A percentile compares a stretch with the other conserved stretches of the same genome.
These are phyloP conservation scores for Globisporangium ultimum DNA, from an alignment of 352 stramenopile species.

Conservation along the genomic window DNA sequence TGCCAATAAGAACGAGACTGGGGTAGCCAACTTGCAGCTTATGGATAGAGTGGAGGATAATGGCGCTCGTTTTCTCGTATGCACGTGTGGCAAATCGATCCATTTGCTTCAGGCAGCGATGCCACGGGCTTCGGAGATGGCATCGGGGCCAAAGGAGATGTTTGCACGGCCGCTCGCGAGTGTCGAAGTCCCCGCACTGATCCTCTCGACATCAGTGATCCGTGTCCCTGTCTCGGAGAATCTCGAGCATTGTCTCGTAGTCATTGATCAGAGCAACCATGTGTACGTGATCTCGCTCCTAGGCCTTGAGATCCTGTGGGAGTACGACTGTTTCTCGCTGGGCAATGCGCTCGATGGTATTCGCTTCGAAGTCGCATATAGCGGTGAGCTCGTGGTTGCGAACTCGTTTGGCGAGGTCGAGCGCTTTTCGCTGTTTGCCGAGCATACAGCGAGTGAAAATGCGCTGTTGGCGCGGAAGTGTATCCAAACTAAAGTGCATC, in stretches of 20 bases:
- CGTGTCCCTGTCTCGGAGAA: constrained; percentile 48
- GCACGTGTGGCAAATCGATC: constrained; percentile 51
- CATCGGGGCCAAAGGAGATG: constrained; percentile 43
- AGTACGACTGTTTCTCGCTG: constrained; percentile 32
- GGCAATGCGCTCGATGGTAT: constrained; percentile 33
- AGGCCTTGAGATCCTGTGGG: constrained; percentile 49
- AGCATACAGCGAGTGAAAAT: constrained; percentile 48
- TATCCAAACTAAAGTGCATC: constrained; percentile 43
- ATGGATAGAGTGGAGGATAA: no score
- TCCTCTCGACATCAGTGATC: constrained; percentile 49
- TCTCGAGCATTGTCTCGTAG: constrained; percentile 61
- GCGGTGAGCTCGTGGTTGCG: constrained; percentile 54
- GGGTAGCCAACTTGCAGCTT: constrained; percentile 3
- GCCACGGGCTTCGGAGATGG: constrained; percentile 58
- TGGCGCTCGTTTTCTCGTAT: constrained; percentile 46
- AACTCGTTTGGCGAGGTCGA: constrained; percentile 69
- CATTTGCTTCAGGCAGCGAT: constrained; percentile 47
- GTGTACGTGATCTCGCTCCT: constrained; percentile 66
- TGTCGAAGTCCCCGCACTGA: constrained; percentile 37
- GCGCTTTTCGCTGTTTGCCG: constrained; percentile 56
- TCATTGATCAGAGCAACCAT: constrained; percentile 61
- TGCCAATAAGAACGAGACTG: constrained; percentile 8
- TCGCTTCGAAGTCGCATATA: constrained; percentile 37
- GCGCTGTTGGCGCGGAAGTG: constrained; percentile 50
- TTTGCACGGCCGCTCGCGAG: constrained; percentile 43